phyloP scores from a whole-genome alignment of 371 early-diverging fungal genomes.

The Syncephalastrum racemosum region DNA sequence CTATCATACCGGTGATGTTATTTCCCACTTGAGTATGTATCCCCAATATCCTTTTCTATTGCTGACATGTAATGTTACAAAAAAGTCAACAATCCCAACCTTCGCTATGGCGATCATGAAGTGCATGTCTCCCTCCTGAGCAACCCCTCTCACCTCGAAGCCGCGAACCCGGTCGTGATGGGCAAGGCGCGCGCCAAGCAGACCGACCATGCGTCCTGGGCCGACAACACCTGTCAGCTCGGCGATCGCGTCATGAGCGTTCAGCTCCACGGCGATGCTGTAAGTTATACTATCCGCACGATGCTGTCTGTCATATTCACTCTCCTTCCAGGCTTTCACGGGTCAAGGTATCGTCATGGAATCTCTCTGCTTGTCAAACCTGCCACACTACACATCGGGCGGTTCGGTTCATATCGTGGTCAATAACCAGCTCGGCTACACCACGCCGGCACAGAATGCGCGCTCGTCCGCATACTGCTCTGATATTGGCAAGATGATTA shows the following conservation, averaged over 20 bases:
- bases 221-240: conserved; percentile 69
- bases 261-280: conserved; percentile 94
- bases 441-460: conserved; percentile 90
- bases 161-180: conserved; percentile 93
- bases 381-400: conserved; percentile 91
- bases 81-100: conserved; percentile 68
- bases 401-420: conserved; percentile 95
- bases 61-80: not conserved
- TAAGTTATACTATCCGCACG: conserved; percentile 30
- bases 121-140: conserved; percentile 84
- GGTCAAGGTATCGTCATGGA: conserved; percentile 95
- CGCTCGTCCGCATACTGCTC: conserved; percentile 89
- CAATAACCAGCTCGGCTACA: conserved; percentile 97
- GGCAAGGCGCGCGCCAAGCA: conserved; percentile 94
- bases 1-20: conserved; percentile 87
- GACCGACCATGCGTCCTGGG: conserved; percentile 72
- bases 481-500: conserved; percentile 94
- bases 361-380: conserved; percentile 87
- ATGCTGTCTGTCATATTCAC: not conserved
- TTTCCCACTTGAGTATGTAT: conserved; percentile 74
- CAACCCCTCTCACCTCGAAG: conserved; percentile 91
- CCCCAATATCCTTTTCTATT: not conserved
- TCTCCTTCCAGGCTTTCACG: conserved; percentile 58
- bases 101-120: conserved; percentile 63
- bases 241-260: conserved; percentile 91